Base-by-base conservation (phyloP, 306 rosid genomes). In the Pyrus communis region DNA sequence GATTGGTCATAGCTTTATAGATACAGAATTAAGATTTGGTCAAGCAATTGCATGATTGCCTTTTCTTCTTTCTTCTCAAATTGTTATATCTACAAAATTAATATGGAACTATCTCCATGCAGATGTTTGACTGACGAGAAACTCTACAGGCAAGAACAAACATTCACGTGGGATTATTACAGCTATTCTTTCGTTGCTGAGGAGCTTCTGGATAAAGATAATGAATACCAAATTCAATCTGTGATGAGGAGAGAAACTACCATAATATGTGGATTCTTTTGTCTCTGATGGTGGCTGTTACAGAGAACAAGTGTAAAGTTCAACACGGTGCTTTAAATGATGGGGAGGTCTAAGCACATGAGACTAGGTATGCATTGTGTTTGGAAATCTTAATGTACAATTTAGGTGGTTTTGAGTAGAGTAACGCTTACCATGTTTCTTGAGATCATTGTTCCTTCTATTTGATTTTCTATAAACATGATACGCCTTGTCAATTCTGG, bases 71-170 rank as follows among this genome's bases (percentile, higher is more conserved):
- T 57, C 66, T 28, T 46, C 65, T 58, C 27, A 78, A 38, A 28
- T 51, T 13, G 60, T 19, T 30, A 49, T 31, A 22, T 5, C 8
- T 69, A 17, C 70, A 27, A 71, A 64, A 58, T 78, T 86, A 81
- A 79, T 82, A 22, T 66, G 51, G 45, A 10, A 69, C 1, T 43
- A 75, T 71, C 74, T 85, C 64, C 52, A 76, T 91, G 91, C 93
- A 91, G 99, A 81, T 88, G 97, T 89, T 83, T 95, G 90, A 92
- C 75, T 22, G 74, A 42, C 27, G 78, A 61, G 71, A 83, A 68
- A 77, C 72, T 71, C 45, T 58, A 74, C 77, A 65, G 43, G 70
- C 84, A 73, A 77, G 81, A 31, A 58, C 69, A 82, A 71, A 27
- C 57, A 49, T 79, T 73, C 31, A 27, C 61, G 74, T 79, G 60